Evolutionary conservation across 2,329 filamentous ascomycete species (phyloP).

Genomic region (Diaporthe citri): DNA sequence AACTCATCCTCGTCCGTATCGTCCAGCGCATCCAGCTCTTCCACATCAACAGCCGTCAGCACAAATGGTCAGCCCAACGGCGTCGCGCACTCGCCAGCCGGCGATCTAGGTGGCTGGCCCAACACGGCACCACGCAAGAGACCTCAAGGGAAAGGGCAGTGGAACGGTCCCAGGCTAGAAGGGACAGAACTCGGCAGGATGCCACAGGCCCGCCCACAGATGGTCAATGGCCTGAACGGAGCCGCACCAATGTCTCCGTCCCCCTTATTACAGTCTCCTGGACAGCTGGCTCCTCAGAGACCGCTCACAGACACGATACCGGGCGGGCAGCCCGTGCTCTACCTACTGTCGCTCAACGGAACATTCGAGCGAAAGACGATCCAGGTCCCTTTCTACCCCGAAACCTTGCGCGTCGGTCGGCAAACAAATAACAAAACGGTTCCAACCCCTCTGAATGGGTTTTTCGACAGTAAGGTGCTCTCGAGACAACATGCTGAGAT

Average conservation of each 20-base stretch:
- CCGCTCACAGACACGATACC: conserved; percentile 73
- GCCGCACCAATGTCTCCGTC: conserved; percentile 53
- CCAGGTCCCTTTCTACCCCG: conserved; percentile 90
- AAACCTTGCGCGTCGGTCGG: conserved; percentile 92
- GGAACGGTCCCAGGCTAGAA: conserved; percentile 63
- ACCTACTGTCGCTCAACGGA: conserved; percentile 90
- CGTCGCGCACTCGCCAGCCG: conserved; percentile 56
- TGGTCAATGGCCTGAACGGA: conserved; percentile 60
- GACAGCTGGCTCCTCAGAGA: conserved; percentile 60
- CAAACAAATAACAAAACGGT: conserved; percentile 98
- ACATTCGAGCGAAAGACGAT: conserved; percentile 99
- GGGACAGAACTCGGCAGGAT: conserved; percentile 61
- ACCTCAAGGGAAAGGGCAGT: conserved; percentile 63
- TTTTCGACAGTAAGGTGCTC: conserved; percentile 97
- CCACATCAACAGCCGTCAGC: conserved; percentile 73
- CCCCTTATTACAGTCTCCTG: conserved; percentile 53
- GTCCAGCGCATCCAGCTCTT: conserved; percentile 70
- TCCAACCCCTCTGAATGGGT: conserved; percentile 91
- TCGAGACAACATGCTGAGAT: conserved; percentile 97
- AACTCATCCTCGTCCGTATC: conserved; percentile 93
- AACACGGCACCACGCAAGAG: conserved; percentile 64
- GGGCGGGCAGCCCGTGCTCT: conserved; percentile 81
- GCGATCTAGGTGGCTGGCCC: conserved; percentile 65
- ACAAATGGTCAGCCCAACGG: conserved; percentile 74
- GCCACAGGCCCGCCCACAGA: conserved; percentile 51